These are phyloP conservation scores for Serendipita sp. DNA, from an alignment of 768 basidiomycete species.

Conservation along the genomic window DNA sequence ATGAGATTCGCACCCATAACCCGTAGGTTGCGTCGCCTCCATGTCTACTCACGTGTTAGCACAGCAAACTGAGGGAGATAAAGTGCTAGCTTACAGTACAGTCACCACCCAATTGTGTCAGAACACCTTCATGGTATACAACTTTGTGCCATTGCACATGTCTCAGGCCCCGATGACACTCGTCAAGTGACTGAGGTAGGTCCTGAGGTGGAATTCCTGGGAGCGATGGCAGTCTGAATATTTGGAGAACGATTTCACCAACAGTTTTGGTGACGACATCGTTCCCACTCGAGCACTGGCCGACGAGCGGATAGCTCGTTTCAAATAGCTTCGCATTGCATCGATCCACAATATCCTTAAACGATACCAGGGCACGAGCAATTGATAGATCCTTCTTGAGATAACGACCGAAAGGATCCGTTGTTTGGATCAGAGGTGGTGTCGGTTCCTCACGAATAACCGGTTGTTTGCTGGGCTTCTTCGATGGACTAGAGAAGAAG, in stretches of 20 bases:
- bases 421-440: not conserved
- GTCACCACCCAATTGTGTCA: constrained; percentile 90
- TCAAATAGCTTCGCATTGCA: constrained; percentile 81
- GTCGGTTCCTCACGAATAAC: constrained; percentile 21
- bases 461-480: constrained; percentile 48
- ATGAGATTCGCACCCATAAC: constrained; percentile 75
- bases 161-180: constrained; percentile 73
- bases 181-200: constrained; percentile 83
- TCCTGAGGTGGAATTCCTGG: constrained; percentile 65
- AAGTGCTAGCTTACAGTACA: constrained; percentile 46
- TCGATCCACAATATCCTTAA: constrained; percentile 67
- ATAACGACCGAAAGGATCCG: constrained; percentile 65
- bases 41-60: constrained; percentile 34
- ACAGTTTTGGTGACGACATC: constrained; percentile 52
- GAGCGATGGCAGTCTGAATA: constrained; percentile 79
- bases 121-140: constrained; percentile 79
- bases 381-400: constrained; percentile 76
- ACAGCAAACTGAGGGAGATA: no score
- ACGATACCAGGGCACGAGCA: constrained; percentile 73
- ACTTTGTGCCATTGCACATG: constrained; percentile 90
- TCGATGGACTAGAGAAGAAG: constrained; percentile 52
- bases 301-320: constrained; percentile 66
- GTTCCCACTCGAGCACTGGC: constrained; percentile 42
- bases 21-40: constrained; percentile 68
- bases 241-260: constrained; percentile 76